Conservation (phyloP, 805 yeast species). For the Nakazawaea ambrosiae region DNA sequence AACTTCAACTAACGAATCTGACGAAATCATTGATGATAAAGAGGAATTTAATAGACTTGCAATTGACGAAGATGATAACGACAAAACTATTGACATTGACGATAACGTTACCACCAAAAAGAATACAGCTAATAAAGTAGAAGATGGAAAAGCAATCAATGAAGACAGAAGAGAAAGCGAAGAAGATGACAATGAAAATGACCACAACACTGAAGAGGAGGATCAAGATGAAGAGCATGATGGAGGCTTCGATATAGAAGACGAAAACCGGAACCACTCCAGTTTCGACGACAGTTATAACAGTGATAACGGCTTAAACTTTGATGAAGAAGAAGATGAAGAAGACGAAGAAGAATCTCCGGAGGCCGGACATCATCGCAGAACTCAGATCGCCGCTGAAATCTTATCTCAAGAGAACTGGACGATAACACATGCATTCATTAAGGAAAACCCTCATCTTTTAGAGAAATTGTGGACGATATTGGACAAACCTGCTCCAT, state of each 20-base stretch:
- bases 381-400: constrained; percentile 77
- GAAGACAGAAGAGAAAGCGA: constrained; percentile 24
- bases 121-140: not conserved
- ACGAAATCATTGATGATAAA: not conserved
- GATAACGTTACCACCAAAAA: not conserved
- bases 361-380: constrained; percentile 26
- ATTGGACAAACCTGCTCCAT: constrained; percentile 58
- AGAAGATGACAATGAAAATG: constrained; percentile 18
- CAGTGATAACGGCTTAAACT: not conserved
- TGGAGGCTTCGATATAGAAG: too few relatives aligned
- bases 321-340: constrained; percentile 21
- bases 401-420: constrained; percentile 87
- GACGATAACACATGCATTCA: constrained; percentile 85
- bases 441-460: constrained; percentile 56
- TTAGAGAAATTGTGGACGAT: constrained; percentile 74
- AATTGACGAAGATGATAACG: constrained; percentile 9
- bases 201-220: constrained; percentile 6
- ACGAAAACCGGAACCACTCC: not conserved
- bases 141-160: not conserved
- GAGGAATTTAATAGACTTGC: constrained; percentile 10
- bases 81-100: not conserved
- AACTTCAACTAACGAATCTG: constrained; percentile 3
- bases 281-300: not conserved
- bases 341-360: constrained; percentile 25
- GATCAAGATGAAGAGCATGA: too few relatives aligned